These are phyloP conservation scores for Elongisporangium prolatum DNA, from an alignment of 352 stramenopile genomes.

Conservation along the genomic window DNA sequence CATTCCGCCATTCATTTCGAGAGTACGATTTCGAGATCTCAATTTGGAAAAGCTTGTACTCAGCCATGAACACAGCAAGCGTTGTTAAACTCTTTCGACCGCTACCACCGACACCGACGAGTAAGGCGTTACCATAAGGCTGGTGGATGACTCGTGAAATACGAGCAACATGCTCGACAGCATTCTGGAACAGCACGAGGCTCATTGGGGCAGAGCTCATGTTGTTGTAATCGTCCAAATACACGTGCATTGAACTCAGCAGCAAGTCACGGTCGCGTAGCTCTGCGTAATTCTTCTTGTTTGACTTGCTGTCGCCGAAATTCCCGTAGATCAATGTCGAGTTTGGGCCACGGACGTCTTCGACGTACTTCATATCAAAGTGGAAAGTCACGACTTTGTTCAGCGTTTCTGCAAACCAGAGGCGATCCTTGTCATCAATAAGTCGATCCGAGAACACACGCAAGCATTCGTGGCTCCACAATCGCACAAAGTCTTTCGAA, in stretches of 20 bases:
- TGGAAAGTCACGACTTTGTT: slow-evolving; percentile 61
- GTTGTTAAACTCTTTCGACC: slow-evolving; percentile 92
- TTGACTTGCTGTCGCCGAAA: slow-evolving; percentile 77
- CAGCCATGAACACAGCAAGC: slow-evolving; percentile 91
- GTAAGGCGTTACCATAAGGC: slow-evolving; percentile 90
- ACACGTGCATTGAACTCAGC: slow-evolving; percentile 85
- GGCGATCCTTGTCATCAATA: slow-evolving; percentile 85
- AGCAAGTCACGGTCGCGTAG: slow-evolving; percentile 79
- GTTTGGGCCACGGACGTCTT: slow-evolving; percentile 54
- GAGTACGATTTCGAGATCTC: slow-evolving; percentile 95
- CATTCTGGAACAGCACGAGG: slow-evolving; percentile 94
- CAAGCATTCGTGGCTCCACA: slow-evolving; percentile 92
- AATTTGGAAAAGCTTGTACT: slow-evolving; percentile 95
- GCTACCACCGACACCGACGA: slow-evolving; percentile 91
- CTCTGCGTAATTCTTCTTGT: slow-evolving; percentile 84
- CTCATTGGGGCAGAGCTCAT: slow-evolving; percentile 92
- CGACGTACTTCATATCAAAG: slow-evolving; percentile 77
- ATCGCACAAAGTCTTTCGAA: slow-evolving; percentile 76
- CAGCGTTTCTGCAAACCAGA: slow-evolving; percentile 83
- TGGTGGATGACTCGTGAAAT: slow-evolving; percentile 93
- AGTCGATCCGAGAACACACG: slow-evolving; percentile 90
- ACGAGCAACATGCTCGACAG: slow-evolving; percentile 91
- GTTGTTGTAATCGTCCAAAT: slow-evolving; percentile 95
- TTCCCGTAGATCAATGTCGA: slow-evolving; percentile 85
- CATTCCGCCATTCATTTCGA: slow-evolving; percentile 89